phyloP scores from a whole-genome alignment of 2,329 filamentous ascomycete genomes.

The Fusarium zealandicum region DNA sequence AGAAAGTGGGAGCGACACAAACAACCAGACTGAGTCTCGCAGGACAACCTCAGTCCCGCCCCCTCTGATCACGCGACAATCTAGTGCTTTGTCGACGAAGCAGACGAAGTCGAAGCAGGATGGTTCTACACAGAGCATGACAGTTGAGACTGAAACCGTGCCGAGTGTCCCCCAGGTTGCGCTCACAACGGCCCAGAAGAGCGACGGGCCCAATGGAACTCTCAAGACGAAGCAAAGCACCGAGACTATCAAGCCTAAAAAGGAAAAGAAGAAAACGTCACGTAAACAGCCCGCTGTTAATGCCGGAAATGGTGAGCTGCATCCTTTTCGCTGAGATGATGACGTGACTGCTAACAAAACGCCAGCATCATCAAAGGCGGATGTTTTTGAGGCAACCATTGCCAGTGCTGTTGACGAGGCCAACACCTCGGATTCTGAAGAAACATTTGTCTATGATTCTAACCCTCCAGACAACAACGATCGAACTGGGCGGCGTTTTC shows the following conservation, averaged over 20 bases:
- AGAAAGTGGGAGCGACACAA: slow-evolving; percentile 73
- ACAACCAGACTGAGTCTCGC: slow-evolving; percentile 52
- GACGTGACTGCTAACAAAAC: slow-evolving; percentile 17
- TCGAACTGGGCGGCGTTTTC: slow-evolving; percentile 73
- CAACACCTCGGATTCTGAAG: slow-evolving; percentile 95
- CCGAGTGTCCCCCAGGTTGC: slow-evolving; percentile 86
- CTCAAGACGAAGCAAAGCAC: slow-evolving; percentile 86
- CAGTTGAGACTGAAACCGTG: slow-evolving; percentile 96
- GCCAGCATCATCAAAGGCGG: slow-evolving; percentile 73
- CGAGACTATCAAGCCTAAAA: slow-evolving; percentile 95
- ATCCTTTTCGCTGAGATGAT: slow-evolving; percentile 20
- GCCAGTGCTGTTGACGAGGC: slow-evolving; percentile 95
- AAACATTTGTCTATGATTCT: slow-evolving; percentile 98
- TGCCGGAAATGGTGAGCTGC: slow-evolving; percentile 69
- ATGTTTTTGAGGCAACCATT: slow-evolving; percentile 97
- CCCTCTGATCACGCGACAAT: slow-evolving; percentile 67
- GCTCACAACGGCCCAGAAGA: slow-evolving; percentile 70
- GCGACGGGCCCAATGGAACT: slow-evolving; percentile 72
- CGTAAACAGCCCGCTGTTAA: slow-evolving; percentile 78
- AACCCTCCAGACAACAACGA: slow-evolving; percentile 79
- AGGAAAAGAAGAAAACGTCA: slow-evolving; percentile 82
- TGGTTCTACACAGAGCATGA: slow-evolving; percentile 88
- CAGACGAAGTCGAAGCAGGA: slow-evolving; percentile 76
- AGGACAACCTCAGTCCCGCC: slow-evolving; percentile 59
- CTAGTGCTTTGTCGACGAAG: slow-evolving; percentile 68